Base-by-base conservation (phyloP, 176 grass and related monocot species). In the Aegilops speltoides region DNA sequence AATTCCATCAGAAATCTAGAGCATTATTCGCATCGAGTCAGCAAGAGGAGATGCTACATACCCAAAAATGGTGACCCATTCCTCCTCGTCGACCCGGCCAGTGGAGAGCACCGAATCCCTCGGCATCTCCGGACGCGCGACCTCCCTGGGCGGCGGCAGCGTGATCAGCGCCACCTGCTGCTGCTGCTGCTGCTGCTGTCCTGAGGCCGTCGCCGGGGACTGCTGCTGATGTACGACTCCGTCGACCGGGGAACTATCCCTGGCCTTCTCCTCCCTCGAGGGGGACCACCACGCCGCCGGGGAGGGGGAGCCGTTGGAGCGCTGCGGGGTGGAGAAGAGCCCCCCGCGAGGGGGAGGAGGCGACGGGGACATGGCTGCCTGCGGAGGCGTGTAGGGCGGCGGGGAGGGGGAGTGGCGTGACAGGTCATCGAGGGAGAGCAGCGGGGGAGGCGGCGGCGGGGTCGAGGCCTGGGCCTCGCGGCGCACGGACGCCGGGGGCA, bases 41-140 rank as follows among this genome's bases (percentile, higher is more conserved):
- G 38, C 24, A 85, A 23, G 33, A 28, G 29, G 9, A 15, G 41
- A 87, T 8, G 7, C 8, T 12, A 87, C 89, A 70, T 94, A 97
- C 94, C 91, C 94, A 57, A 91, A 97, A 78, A 97, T 85, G 28
- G 94, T 97, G 82, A 97, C 82, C 94, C 94, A 97, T 40, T 93
- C 94, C 79, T 94, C 94, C 36, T 97, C 94, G 57, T 97, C 89
- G 57, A 97, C 78, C n/a, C 82, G 79, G 13, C 83, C 86, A 57
- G 90, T 50, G 6, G 86, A 32, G 10, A 87, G 85, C 52, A 81
- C 75, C 67, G 87, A 89, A 62, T 92, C 83, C 79, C 81, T 91
- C 0, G 86, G 87, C 73, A 94, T 86, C 83, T 97, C 94, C 1
- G 94, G 91, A 48, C 94, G 89, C 29, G 86, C 94, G 40, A 97